Conservation (phyloP, 176 grass and related monocot genomes). For the Hsuehochloa calcarea region DNA sequence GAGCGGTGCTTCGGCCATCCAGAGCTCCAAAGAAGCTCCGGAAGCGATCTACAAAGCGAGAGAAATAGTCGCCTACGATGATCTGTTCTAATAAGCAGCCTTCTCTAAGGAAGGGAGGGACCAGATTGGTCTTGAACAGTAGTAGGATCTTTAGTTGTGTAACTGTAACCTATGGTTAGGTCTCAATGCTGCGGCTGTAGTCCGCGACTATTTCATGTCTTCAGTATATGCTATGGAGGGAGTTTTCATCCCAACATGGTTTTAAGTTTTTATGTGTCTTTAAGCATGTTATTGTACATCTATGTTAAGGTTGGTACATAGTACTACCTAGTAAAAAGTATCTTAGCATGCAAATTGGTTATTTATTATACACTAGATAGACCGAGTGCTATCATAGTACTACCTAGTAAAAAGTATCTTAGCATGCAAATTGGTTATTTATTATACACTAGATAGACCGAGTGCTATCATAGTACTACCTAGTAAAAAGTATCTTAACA, state of each 20-base stretch:
- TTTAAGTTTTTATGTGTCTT: background rate
- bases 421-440: too few species aligned
- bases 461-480: background rate
- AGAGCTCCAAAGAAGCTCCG: constrained; percentile 32
- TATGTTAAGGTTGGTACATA: too few species aligned
- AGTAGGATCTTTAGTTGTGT: constrained; percentile 20
- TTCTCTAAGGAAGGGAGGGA: background rate
- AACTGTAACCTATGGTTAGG: background rate
- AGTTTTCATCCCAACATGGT: background rate
- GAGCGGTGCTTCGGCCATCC: constrained; percentile 17
- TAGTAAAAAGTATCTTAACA: background rate
- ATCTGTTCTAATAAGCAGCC: constrained; percentile 63
- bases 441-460: background rate
- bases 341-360: too few species aligned
- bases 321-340: too few species aligned
- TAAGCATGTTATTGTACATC: background rate
- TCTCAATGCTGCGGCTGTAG: background rate
- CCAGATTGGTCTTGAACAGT: constrained; percentile 16
- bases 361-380: background rate
- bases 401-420: background rate
- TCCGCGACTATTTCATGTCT: background rate
- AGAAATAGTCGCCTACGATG: constrained; percentile 87
- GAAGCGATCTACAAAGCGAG: constrained; percentile 37
- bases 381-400: background rate
- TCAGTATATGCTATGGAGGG: background rate